Conservation (phyloP, 1,284 basidiomycete genomes). For the Ceraceosorus bombacis region DNA sequence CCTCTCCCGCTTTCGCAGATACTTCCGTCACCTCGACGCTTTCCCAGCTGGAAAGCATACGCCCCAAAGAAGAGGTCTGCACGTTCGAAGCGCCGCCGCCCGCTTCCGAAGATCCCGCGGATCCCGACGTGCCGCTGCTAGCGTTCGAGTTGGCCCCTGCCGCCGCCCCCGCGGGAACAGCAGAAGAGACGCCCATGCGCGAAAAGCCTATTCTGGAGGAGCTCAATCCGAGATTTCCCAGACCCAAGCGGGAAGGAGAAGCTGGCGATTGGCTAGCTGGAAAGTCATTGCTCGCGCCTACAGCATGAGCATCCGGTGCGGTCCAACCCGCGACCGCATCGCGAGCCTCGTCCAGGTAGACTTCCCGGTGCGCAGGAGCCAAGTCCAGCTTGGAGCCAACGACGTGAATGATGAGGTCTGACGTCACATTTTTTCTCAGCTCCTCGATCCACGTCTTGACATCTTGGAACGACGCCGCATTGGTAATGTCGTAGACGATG, state of each 20-base stretch:
- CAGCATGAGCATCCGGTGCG: neutral
- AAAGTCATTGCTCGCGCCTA: neutral
- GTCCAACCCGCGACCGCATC: conserved; percentile 7
- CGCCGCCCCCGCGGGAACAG: neutral
- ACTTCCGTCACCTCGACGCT: conserved; percentile 48
- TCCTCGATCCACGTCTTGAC: conserved; percentile 89
- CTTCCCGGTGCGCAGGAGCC: conserved; percentile 7
- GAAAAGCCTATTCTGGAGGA: neutral
- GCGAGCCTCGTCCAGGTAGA: conserved; percentile 8
- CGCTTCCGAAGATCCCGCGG: neutral
- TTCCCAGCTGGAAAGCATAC: conserved; percentile 17
- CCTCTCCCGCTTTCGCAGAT: conserved; percentile 27
- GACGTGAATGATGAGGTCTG: conserved; percentile 75
- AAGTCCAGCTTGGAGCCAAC: conserved; percentile 84
- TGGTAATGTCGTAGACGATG: conserved; percentile 94
- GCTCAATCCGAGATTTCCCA: neutral
- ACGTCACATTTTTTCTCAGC: conserved; percentile 67
- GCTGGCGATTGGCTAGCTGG: neutral
- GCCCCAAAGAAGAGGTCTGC: neutral
- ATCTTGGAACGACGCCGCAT: conserved; percentile 77
- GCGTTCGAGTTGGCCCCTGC: neutral
- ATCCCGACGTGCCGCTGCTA: neutral
- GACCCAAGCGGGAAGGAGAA: neutral
- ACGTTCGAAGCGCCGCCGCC: neutral
- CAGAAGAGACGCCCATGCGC: too few species aligned